Base-by-base conservation (phyloP, 306 rosid species). In the Fagus sylvatica region DNA sequence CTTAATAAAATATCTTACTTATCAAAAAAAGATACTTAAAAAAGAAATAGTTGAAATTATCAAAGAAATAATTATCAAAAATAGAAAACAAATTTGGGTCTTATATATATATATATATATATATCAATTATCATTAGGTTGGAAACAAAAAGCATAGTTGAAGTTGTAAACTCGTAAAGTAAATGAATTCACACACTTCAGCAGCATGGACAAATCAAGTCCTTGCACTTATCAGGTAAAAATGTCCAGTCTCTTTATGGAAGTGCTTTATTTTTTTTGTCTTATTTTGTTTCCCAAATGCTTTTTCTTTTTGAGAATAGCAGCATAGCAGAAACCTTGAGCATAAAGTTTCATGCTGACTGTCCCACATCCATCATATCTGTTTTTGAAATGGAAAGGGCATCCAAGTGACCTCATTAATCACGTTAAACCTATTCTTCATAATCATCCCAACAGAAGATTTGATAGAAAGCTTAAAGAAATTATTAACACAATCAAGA, bases 11-110 rank as follows among this genome's bases (percentile, higher is more conserved):
- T 22, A 22, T 22, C 28, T 22, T 22, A 22, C 28, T 22, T 22
- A 22, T 22, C 28, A 11, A 8, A 46, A 10, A 46, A 8, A 10
- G 40, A 61, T 49, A 15, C 62, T 41, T 34, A 68, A 28, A 85
- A 81, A 72, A 56, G 61, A 83, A 78, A 59, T 67, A 54, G 69
- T 80, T 64, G 11, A 34, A 16, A 17, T 42, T 62, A 69, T 72
- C 76, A 71, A 37, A 41, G 30, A 16, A 73, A 12, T 15, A 28
- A 62, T 36, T 16, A 46, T n/a, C 5, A 19, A 59, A 36, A 28
- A 56, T 46, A 42, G 36, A 54, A 34, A 36, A 15, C 19, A n/a
- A 53, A 17, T 2, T 6, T 32, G 1, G 43, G 11, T n/a, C 17
- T 33, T 8, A 37, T 19, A 12, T 40, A 5, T 6, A 37, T 13